Evolutionary conservation across 768 basidiomycete genomes (phyloP).

Genomic region (Trametes punicea): DNA sequence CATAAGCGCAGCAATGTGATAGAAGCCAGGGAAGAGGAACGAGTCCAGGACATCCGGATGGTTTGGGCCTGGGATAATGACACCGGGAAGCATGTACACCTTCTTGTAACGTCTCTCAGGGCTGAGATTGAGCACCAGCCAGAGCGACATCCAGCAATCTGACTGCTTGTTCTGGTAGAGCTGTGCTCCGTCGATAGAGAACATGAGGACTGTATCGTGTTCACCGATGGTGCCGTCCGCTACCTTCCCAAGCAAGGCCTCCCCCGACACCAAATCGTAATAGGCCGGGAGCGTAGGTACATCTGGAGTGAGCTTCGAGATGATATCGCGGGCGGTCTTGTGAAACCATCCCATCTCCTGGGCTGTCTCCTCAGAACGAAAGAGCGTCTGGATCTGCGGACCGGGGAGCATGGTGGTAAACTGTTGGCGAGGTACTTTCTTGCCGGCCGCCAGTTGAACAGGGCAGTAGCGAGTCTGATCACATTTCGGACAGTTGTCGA

Average conservation of each 20-base stretch:
- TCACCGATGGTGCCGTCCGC: slow-evolving; percentile 25
- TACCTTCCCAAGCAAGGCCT: slow-evolving; percentile 28
- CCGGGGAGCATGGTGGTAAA: slow-evolving; percentile 40
- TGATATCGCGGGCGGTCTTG: neutral
- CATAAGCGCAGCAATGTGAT: slow-evolving; percentile 29
- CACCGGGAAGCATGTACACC: slow-evolving; percentile 25
- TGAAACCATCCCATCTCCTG: slow-evolving; percentile 30
- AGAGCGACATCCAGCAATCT: slow-evolving; percentile 33
- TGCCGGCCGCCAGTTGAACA: neutral
- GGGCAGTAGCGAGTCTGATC: neutral
- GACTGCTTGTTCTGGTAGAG: slow-evolving; percentile 32
- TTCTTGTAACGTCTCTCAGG: slow-evolving; percentile 31
- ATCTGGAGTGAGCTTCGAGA: neutral
- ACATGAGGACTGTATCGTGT: slow-evolving; percentile 24
- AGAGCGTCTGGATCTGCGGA: slow-evolving; percentile 41
- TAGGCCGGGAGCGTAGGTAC: too few relatives aligned
- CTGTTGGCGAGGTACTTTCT: slow-evolving; percentile 31
- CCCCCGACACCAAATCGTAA: neutral
- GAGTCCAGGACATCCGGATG: slow-evolving; percentile 33
- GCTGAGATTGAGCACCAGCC: slow-evolving; percentile 25
- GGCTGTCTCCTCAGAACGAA: slow-evolving; percentile 24
- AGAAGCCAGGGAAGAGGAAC: slow-evolving; percentile 30
- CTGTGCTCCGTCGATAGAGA: slow-evolving; percentile 28
- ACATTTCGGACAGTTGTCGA: neutral
- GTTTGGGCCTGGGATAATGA: slow-evolving; percentile 31